Evolutionary conservation across 23 red algal genomes (phyloP).

Genomic region (Gracilaria gracilis): DNA sequence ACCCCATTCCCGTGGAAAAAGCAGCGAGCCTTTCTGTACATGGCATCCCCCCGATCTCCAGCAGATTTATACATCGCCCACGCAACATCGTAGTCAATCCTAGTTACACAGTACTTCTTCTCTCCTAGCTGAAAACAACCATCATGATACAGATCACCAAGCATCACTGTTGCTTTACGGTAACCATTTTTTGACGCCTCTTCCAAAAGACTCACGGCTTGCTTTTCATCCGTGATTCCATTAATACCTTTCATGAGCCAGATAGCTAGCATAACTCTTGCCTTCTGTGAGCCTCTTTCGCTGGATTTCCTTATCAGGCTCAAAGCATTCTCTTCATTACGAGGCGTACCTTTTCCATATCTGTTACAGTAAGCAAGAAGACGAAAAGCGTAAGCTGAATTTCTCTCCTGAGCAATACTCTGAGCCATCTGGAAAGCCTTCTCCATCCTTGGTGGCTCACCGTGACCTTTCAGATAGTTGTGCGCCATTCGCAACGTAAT

Average conservation of each 20-base stretch:
- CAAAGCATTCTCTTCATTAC: constrained; percentile 27
- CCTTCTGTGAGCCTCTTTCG: constrained; percentile 23
- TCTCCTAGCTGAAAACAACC: constrained; percentile 29
- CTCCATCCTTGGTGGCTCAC: constrained; percentile 4
- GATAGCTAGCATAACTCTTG: constrained; percentile 35
- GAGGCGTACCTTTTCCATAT: constrained; percentile 34
- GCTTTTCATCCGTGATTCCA: not conserved
- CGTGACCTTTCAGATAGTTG: constrained; percentile 53
- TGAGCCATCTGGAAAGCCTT: constrained; percentile 50
- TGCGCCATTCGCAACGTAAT: constrained; percentile 35
- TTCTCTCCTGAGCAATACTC: not conserved
- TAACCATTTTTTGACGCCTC: constrained; percentile 47
- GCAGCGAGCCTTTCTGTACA: constrained; percentile 34
- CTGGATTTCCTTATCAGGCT: constrained; percentile 9
- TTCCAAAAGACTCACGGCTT: constrained; percentile 34
- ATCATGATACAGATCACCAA: constrained; percentile 59
- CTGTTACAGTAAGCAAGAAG: constrained; percentile 35
- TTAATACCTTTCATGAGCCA: constrained; percentile 37
- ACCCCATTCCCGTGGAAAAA: constrained; percentile 29
- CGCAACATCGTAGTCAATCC: constrained; percentile 12
- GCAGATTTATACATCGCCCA: constrained; percentile 2
- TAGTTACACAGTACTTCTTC: not conserved
- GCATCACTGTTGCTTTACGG: constrained; percentile 33
- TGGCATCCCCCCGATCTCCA: not conserved
- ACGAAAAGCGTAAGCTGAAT: constrained; percentile 33